A percentile compares a stretch with the other conserved stretches of the same genome.
Evolutionary conservation across 768 basidiomycete genomes (phyloP).

Genomic region (Terana coerulea): DNA sequence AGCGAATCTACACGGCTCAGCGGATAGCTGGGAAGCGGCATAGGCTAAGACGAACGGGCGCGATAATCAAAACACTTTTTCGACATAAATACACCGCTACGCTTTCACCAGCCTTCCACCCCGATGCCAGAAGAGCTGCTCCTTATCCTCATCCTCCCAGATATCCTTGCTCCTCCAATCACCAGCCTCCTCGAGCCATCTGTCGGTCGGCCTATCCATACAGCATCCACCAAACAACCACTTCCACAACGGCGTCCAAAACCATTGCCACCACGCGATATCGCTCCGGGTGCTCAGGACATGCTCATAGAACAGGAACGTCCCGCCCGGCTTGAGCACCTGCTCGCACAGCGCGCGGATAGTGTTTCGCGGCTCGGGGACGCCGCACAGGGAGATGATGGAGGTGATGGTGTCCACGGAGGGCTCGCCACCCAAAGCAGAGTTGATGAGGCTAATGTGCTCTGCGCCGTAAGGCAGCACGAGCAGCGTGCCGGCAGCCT

Average conservation of each 20-base stretch:
- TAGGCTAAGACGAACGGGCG: no score
- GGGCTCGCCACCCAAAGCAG: constrained; percentile 32
- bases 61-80: no score
- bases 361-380: constrained; percentile 52
- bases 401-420: constrained; percentile 61
- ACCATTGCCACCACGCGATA: constrained; percentile 66
- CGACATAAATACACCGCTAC: no score
- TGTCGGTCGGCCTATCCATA: constrained; percentile 51
- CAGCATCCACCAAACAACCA: constrained; percentile 54
- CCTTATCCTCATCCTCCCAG: no score
- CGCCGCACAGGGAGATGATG: constrained; percentile 60
- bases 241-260: constrained; percentile 72
- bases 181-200: no score
- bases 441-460: constrained; percentile 46
- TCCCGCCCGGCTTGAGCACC: constrained; percentile 60
- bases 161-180: no score
- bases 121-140: constrained; percentile 46
- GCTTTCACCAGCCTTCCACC: no score
- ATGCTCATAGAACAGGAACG: constrained; percentile 68
- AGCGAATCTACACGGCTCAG: no score
- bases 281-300: constrained; percentile 49
- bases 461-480: constrained; percentile 65
- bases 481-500: constrained; percentile 47
- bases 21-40: no score
- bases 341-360: constrained; percentile 43